Base-by-base conservation (phyloP, 768 basidiomycete species). In the Hortiboletus campestris region DNA sequence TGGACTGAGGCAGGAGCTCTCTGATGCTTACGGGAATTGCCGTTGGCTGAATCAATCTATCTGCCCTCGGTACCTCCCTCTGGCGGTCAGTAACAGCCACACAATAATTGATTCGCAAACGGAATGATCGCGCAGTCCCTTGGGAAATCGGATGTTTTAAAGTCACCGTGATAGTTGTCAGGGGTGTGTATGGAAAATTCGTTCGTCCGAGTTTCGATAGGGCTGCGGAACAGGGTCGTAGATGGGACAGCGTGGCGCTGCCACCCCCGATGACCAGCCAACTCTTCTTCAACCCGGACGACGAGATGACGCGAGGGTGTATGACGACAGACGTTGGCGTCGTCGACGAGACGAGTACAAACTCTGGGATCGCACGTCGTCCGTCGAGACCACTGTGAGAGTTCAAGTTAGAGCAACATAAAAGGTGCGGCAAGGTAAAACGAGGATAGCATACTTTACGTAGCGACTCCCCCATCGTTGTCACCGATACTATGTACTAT, bases 21-120 rank as follows among this genome's bases (percentile, higher is more conserved):
- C 49, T 36, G 28, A 55, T 11, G 10, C n/a, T 46, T 38, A 58
- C 53, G 65, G 63, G 49, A 57, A 43, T 44, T 40, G 44, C 53
- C 63, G 44, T 29, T 45, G 45, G 46, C 49, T 35, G 53, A 63
- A 60, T 49, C 19, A 39, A 56, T 56, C 36, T 39, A 55, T 45
- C 41, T 52, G 29, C 31, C 49, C 42, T 51, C 45, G 20, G 51
- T 36, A 32, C 7, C 25, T 32, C 17, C 47, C 14, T 42, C 34
- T 39, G 47, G 40, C 10, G 31, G 25, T 17, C 17, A 25, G 16
- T 34, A 12, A 17, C n/a, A 32, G 28, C 28, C 22, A 31, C 13
- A 36, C 40, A 28, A 36, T 43, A 28, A 36, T 29, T 32, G 39
- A 43, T 20, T 56, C 32, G 31, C 28, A 50, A 56, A 52, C 17